Base-by-base conservation (phyloP, 306 rosid species). In the Pyrus bretschneideri region DNA sequence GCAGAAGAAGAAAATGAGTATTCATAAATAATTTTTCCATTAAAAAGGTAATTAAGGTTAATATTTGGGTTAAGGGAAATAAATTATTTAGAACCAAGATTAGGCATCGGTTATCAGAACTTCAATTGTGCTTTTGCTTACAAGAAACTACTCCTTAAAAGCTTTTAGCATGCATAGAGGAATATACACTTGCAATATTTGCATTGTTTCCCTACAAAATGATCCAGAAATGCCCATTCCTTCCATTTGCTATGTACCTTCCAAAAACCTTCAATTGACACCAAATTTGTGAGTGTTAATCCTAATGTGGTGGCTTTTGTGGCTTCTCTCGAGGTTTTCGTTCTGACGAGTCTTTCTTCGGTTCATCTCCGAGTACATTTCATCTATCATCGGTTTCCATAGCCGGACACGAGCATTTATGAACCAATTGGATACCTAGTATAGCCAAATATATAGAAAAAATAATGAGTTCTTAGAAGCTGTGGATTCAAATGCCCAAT, bases 351-450 rank as follows among this genome's bases (percentile, higher is more conserved):
- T 79, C 78, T 86, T 90, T 79, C 93, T 85, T 81, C 89, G 78
- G 82, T 83, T 94, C 91, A 94, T 88, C 82, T 94, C 98, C 3
- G 97, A 84, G 58, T 94, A 90, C 98, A 94, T 94, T 82, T 94
- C 98, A 59, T 94, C 98, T 6, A 94, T 91, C 97, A 94, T 88
- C 0, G 98, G 98, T 78, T 94, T 94, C 98, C 98, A 94, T 66
- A 94, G 83, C 67, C 98, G 78, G 21, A 94, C 98, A 2, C 98
- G 92, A 13, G 98, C 98, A 78, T 93, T 93, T 75, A 91, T 93
- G 74, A 93, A 93, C 98, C 98, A 93, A 79, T 93, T 93, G 0
- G 98, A 91, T 59, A 94, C 98, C 97, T 93, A 79, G 7, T 27
- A 23, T 62, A 76, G 12, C 17, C 69, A 70, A 65, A 64, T 18